Evolutionary conservation across 306 rosid species (phyloP).

Genomic region (Myrica gale): DNA sequence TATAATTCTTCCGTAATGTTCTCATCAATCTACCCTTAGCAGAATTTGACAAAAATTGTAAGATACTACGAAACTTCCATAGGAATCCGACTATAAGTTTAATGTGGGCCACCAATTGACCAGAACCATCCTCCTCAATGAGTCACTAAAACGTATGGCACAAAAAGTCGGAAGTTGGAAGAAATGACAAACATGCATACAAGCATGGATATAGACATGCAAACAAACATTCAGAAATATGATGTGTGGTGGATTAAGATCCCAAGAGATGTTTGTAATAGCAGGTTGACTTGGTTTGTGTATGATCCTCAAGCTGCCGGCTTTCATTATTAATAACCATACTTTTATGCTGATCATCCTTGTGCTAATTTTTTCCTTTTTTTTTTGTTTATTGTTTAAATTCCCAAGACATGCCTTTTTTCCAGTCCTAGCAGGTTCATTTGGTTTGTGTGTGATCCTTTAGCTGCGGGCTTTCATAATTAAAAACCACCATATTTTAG

Average conservation of each 20-base stretch:
- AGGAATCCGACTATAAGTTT: not conserved
- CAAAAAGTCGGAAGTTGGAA: not conserved
- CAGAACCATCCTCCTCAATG: conserved; percentile 1
- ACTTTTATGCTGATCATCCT: too few species aligned
- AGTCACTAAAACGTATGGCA: not conserved
- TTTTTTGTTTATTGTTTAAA: not conserved
- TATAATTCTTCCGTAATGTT: not conserved
- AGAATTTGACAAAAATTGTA: not conserved
- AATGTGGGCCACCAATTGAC: not conserved
- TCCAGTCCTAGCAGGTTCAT: not conserved
- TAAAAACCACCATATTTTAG: not conserved
- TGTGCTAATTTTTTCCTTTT: too few species aligned
- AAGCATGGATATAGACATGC: not conserved
- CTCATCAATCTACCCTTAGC: not conserved
- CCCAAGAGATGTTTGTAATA: not conserved
- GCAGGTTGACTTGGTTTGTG: not conserved
- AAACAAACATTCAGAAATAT: not conserved
- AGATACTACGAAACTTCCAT: not conserved
- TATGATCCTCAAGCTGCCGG: not conserved
- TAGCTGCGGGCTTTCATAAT: not conserved
- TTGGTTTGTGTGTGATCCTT: not conserved
- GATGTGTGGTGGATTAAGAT: not conserved
- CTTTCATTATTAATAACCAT: too few species aligned
- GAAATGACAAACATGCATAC: not conserved
- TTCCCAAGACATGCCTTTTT: not conserved